These are phyloP conservation scores for Melaleuca quinquenervia DNA, from an alignment of 345 rosid genomes.

Conservation along the genomic window DNA sequence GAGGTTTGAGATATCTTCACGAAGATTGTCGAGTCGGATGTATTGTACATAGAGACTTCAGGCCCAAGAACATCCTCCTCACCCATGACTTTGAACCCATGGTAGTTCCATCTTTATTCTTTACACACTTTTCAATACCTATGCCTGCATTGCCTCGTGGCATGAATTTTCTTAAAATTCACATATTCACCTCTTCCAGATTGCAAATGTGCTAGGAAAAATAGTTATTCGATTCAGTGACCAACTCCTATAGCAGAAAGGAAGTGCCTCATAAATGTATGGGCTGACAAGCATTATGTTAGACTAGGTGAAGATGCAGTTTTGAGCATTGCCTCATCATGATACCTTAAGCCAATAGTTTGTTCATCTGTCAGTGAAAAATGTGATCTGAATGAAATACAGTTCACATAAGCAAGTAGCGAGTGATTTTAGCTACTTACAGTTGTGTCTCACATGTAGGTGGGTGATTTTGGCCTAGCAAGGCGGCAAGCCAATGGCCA, in stretches of 20 bases:
- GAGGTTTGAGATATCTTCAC: constrained; percentile 63
- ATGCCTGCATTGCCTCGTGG: not conserved
- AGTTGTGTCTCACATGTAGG: constrained; percentile 10
- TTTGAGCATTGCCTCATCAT: not conserved
- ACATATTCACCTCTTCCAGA: not conserved
- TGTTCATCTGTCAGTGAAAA: not conserved
- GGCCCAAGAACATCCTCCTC: constrained; percentile 55
- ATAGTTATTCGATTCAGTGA: not conserved
- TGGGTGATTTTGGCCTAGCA: constrained; percentile 65
- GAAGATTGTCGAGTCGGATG: constrained; percentile 73
- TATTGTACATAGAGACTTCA: constrained; percentile 55
- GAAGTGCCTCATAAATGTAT: not conserved
- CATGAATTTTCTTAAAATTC: not conserved
- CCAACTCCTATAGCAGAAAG: not conserved
- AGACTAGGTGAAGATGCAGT: not conserved
- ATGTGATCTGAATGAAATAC: not conserved
- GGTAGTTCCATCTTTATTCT: constrained; percentile 15
- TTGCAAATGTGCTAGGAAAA: not conserved
- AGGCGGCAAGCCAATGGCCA: constrained; percentile 57
- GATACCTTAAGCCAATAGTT: not conserved
- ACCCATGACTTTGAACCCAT: constrained; percentile 63
- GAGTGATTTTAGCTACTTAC: not conserved
- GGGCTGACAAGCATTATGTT: not conserved
- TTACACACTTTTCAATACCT: not conserved
- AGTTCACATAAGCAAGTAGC: not conserved